These are phyloP conservation scores for Crassisporium funariophilum DNA, from an alignment of 768 basidiomycete genomes.

Conservation along the genomic window DNA sequence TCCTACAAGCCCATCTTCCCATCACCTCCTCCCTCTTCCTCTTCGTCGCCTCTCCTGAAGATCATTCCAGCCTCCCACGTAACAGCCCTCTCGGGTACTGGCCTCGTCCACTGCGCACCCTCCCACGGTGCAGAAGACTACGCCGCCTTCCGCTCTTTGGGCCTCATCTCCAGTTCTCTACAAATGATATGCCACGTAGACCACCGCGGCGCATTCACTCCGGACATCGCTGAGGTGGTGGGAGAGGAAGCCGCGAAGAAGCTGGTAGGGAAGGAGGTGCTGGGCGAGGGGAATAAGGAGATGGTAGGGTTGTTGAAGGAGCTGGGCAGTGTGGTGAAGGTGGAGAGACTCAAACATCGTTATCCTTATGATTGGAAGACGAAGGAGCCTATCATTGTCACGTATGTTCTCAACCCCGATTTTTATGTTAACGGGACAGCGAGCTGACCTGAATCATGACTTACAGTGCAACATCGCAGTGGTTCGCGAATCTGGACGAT, in stretches of 20 bases:
- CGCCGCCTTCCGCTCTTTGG: slow-evolving; percentile 62
- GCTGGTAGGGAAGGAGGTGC: slow-evolving; percentile 71
- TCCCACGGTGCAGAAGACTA: slow-evolving; percentile 96
- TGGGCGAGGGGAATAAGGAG: slow-evolving; percentile 68
- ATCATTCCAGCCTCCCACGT: slow-evolving; percentile 79
- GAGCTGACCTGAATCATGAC: background rate
- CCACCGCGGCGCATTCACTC: slow-evolving; percentile 68
- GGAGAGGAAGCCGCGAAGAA: slow-evolving; percentile 44
- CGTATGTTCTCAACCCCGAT: slow-evolving; percentile 57
- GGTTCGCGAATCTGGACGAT: slow-evolving; percentile 91
- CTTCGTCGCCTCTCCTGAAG: slow-evolving; percentile 28
- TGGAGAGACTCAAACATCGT: slow-evolving; percentile 76
- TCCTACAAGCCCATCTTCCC: slow-evolving; percentile 67
- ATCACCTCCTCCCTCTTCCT: slow-evolving; percentile 23
- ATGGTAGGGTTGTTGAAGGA: slow-evolving; percentile 66
- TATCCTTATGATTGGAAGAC: slow-evolving; percentile 99
- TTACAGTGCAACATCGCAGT: slow-evolving; percentile 86
- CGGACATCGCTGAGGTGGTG: slow-evolving; percentile 57
- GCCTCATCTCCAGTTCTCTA: slow-evolving; percentile 44
- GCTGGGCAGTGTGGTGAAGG: slow-evolving; percentile 58
- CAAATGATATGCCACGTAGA: slow-evolving; percentile 83
- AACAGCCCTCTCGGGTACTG: slow-evolving; percentile 86
- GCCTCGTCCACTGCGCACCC: slow-evolving; percentile 93
- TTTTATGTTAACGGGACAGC: background rate
- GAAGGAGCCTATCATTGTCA: slow-evolving; percentile 86